These are phyloP conservation scores for Rhipidocladum racemiflorum DNA, from an alignment of 176 grass and related monocot species.

Conservation along the genomic window DNA sequence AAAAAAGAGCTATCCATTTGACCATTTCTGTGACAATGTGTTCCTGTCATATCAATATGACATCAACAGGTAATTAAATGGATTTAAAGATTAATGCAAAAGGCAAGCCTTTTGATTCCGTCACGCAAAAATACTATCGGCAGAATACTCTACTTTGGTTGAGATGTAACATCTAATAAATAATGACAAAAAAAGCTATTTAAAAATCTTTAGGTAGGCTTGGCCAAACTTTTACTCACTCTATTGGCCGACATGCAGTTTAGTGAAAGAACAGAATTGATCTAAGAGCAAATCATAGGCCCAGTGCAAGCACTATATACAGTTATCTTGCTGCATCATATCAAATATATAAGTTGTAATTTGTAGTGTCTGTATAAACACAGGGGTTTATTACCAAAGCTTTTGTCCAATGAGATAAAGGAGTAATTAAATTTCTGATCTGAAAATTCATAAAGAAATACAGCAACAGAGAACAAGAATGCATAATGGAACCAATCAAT, in stretches of 20 bases:
- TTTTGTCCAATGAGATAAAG: neutral
- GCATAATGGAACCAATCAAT: conserved; percentile 1
- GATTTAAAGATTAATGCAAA: neutral
- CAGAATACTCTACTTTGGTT: neutral
- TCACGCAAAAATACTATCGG: conserved; percentile 12
- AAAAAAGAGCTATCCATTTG: neutral
- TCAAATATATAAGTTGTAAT: neutral
- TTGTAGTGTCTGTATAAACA: neutral
- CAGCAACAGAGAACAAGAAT: neutral
- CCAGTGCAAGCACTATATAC: neutral
- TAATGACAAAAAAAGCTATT: neutral
- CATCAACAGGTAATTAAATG: neutral
- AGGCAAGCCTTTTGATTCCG: conserved; percentile 21
- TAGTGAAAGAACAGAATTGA: conserved; percentile 10
- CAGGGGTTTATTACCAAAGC: neutral
- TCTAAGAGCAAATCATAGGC: neutral
- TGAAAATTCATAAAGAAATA: neutral
- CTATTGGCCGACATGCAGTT: conserved; percentile 8
- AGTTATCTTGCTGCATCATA: conserved; percentile 1
- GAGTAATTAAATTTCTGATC: neutral
- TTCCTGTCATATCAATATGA: conserved; percentile 17
- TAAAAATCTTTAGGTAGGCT: neutral
- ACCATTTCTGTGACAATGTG: neutral
- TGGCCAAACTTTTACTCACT: conserved; percentile 12
- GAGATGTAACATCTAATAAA: conserved; percentile 14